Base-by-base conservation (phyloP, 2,329 filamentous ascomycete genomes). In the Aspergillus candidus region DNA sequence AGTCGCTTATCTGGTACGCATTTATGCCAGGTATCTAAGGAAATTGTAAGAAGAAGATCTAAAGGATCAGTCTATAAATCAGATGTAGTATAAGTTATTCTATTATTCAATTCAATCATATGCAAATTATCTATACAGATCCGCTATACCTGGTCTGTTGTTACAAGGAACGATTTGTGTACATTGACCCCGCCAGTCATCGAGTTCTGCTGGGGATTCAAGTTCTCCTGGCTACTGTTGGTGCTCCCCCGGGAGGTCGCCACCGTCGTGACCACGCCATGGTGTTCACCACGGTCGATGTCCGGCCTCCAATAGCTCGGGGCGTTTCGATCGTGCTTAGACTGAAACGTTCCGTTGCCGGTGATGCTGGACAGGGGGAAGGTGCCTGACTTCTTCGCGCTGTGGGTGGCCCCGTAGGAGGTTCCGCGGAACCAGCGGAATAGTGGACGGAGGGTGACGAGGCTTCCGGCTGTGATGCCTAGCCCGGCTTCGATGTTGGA, bases 391-490 rank as follows among this genome's bases (percentile, higher is more conserved):
- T 55, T 58, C 11, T 46, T 56, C 44, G 56, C 63, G 6, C 51
- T 61, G 32, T 49, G 55, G 14, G 53, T 54, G 10, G 51, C 46
- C 7, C 29, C 48, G 15, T 57, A 62, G 44, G 53, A 58, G 36
- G 56, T 44, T 35, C 60, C 60, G 7, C 57, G 56, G 44, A 65
- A 59, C 58, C 62, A 66, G 40, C 63, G 70, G 35, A 77, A 63
- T 0, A 78, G 63, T 1, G 74, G 74, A 2, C 72, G 69, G 2
- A 76, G 63, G 1, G 72, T 75, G 6, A 72, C 72, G 8, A 76
- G 64, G 49, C 68, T 72, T 13, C 68, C 72, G 10, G 74, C 74
- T 10, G 64, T 65, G 27, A 73, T 72, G 6, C 69, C 65, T 4
- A 68, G 55, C 13, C 63, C 54, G 29, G 63, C 62, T 50, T 68